phyloP scores from a whole-genome alignment of 345 rosid species.

The Lepidium sativum region DNA sequence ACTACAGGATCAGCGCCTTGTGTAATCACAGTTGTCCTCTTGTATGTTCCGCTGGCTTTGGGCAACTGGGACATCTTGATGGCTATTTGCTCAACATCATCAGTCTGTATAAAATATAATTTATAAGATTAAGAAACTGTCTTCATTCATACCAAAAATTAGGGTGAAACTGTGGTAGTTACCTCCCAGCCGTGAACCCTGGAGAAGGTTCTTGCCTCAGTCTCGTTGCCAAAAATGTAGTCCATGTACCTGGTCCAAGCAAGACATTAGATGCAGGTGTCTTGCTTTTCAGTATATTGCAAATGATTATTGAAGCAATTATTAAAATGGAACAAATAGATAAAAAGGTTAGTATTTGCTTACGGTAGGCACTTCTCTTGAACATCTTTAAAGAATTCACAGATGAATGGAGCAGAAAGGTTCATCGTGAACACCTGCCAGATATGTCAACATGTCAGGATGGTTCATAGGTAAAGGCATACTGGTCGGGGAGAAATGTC shows the following conservation, averaged over 20 bases:
- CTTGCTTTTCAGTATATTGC: background rate
- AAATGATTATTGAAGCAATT: background rate
- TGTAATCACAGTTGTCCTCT: conserved; percentile 90
- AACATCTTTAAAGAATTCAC: conserved; percentile 92
- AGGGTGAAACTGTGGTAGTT: background rate
- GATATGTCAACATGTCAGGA: conserved; percentile 6
- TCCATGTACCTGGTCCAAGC: conserved; percentile 56
- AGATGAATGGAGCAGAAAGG: conserved; percentile 96
- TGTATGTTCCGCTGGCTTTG: conserved; percentile 77
- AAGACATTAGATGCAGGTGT: conserved; percentile 11
- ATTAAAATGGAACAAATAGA: background rate
- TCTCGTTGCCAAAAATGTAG: conserved; percentile 87
- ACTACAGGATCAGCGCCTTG: conserved; percentile 96
- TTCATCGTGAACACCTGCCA: conserved; percentile 75
- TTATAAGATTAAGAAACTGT: background rate
- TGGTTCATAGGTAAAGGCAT: background rate
- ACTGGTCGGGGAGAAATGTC: background rate
- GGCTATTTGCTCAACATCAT: conserved; percentile 80
- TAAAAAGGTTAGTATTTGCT: conserved; percentile 19
- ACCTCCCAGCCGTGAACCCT: conserved; percentile 99
- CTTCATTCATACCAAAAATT: background rate
- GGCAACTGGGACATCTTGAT: conserved; percentile 80
- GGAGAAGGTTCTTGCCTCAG: conserved; percentile 86
- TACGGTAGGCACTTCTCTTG: conserved; percentile 73
- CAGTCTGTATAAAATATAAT: conserved; percentile 42